These are phyloP conservation scores for Sutorius australiensis DNA, from an alignment of 768 basidiomycete species.

Conservation along the genomic window DNA sequence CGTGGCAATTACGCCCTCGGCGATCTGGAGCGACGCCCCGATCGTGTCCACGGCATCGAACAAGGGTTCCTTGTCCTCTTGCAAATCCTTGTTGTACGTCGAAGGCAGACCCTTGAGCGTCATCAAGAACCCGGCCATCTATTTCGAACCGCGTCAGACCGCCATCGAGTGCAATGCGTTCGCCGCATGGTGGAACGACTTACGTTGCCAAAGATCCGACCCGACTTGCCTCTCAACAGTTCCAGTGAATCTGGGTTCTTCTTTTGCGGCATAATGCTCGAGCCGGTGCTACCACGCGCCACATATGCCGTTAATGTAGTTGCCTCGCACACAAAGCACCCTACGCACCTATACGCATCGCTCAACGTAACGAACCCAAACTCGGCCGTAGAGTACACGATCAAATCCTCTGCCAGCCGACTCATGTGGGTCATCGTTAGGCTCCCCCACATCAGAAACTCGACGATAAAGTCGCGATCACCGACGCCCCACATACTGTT, in stretches of 20 bases:
- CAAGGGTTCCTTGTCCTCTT: constrained; percentile 97
- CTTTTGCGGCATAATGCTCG: constrained; percentile 99
- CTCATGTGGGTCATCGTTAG: constrained; percentile 92
- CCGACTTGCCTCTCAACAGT: constrained; percentile 90
- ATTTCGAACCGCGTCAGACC: neutral
- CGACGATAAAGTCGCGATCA: constrained; percentile 95
- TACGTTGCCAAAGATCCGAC: constrained; percentile 87
- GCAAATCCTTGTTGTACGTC: constrained; percentile 99
- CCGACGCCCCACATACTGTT: constrained; percentile 97
- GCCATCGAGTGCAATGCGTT: neutral
- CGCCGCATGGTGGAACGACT: neutral
- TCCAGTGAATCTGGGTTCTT: constrained; percentile 98
- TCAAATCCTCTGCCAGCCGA: constrained; percentile 91
- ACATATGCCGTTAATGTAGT: neutral
- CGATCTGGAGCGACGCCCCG: constrained; percentile 83
- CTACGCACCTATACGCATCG: constrained; percentile 88
- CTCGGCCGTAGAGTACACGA: constrained; percentile 95
- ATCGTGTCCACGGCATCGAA: constrained; percentile 92
- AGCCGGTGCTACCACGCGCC: constrained; percentile 72
- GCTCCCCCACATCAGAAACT: constrained; percentile 96
- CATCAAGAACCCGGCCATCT: constrained; percentile 97
- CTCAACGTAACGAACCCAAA: constrained; percentile 96
- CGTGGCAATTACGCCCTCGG: constrained; percentile 92
- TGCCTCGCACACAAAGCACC: neutral
- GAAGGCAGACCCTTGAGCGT: constrained; percentile 96